These are phyloP conservation scores for Cyclocybe aegerita DNA, from an alignment of 768 basidiomycete species.

Conservation along the genomic window DNA sequence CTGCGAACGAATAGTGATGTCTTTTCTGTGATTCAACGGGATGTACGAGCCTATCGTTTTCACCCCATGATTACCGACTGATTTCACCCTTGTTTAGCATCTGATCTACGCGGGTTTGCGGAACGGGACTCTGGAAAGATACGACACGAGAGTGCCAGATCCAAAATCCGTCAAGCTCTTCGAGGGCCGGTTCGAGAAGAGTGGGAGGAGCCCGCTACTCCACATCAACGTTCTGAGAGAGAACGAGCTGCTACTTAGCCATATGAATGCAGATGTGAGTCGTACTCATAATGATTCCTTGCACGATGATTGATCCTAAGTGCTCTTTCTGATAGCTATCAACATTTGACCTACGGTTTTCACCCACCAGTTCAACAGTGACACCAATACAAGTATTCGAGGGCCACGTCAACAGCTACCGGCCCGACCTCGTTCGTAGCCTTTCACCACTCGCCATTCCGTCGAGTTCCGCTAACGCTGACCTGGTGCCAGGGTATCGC, in stretches of 20 bases:
- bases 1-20: constrained; percentile 63
- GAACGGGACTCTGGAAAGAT: constrained; percentile 57
- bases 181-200: constrained; percentile 28
- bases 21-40: constrained; percentile 53
- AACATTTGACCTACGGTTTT: constrained; percentile 62
- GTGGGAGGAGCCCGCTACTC: constrained; percentile 46
- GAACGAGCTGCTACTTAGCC: constrained; percentile 53
- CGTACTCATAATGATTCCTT: neutral
- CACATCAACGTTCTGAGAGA: constrained; percentile 51
- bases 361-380: constrained; percentile 22
- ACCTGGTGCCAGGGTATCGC: constrained; percentile 51
- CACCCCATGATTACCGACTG: neutral
- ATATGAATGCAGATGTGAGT: constrained; percentile 61
- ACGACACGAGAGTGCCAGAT: constrained; percentile 51
- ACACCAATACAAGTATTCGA: constrained; percentile 46
- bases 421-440: constrained; percentile 47
- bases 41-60: constrained; percentile 33
- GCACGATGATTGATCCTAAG: neutral
- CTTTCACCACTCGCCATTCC: neutral
- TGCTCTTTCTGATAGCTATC: constrained; percentile 43
- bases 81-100: constrained; percentile 29
- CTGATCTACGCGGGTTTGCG: constrained; percentile 57
- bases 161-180: constrained; percentile 39
- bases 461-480: neutral
- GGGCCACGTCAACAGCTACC: constrained; percentile 61